A percentile compares a stretch with the other conserved stretches of the same genome.
Conservation (phyloP, 805 yeast genomes). For the Yarrowia sp. region DNA sequence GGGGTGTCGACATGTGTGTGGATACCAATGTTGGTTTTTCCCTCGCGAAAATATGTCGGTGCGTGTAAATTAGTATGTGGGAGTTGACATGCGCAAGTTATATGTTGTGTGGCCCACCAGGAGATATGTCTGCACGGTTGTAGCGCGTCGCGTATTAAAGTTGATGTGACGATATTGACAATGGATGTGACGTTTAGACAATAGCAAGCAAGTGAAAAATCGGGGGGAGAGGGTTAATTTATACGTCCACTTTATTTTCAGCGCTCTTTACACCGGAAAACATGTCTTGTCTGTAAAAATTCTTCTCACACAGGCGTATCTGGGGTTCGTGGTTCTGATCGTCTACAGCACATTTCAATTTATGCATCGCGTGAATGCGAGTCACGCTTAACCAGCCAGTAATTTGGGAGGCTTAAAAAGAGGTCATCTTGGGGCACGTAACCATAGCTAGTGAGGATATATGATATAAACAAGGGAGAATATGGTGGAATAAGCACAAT, state of each 20-base stretch:
- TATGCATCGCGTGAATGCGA: constrained; percentile 26
- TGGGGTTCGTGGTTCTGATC: background rate
- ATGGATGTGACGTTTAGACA: background rate
- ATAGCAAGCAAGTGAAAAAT: background rate
- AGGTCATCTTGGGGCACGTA: background rate
- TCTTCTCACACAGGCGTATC: background rate
- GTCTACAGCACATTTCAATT: constrained; percentile 18
- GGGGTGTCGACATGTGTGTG: constrained; percentile 11
- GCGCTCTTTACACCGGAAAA: too few relatives aligned
- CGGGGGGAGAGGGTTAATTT: background rate
- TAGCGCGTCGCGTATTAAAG: constrained; percentile 25
- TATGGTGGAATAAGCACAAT: too few relatives aligned
- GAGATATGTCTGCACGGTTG: constrained; percentile 19
- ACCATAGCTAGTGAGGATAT: background rate
- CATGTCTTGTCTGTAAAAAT: too few relatives aligned
- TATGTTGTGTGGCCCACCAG: constrained; percentile 27
- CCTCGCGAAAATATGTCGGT: constrained; percentile 6
- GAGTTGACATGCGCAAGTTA: constrained; percentile 17
- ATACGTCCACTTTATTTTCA: too few relatives aligned
- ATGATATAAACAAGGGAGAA: too few relatives aligned
- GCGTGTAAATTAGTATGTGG: constrained; percentile 19
- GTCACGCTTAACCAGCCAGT: constrained; percentile 24
- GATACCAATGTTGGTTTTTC: background rate
- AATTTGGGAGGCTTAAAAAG: background rate
- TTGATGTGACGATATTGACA: constrained; percentile 10